phyloP scores from a whole-genome alignment of 2,329 filamentous ascomycete species.

The Stenocarpella maydis region DNA sequence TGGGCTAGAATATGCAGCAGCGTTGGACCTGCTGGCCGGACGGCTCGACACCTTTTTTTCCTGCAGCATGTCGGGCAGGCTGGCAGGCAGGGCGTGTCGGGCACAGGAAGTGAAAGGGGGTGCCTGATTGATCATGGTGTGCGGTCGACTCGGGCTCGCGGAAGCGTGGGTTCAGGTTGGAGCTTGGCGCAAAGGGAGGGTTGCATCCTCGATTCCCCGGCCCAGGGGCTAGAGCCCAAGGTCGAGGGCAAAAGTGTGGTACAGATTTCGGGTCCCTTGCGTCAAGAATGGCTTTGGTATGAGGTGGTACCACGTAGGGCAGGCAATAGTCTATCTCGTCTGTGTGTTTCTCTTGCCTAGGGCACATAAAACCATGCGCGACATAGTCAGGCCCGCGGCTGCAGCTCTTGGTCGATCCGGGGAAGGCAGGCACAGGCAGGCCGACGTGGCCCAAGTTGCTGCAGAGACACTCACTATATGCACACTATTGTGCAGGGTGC shows the following conservation, averaged over 20 bases:
- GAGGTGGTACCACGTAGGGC: not conserved
- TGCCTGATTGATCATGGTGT: slow-evolving; percentile 22
- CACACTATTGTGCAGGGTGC: slow-evolving; percentile 24
- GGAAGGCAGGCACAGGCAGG: slow-evolving; percentile 14
- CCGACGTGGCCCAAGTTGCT: slow-evolving; percentile 14
- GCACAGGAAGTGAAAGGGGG: slow-evolving; percentile 19
- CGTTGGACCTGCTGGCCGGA: not conserved
- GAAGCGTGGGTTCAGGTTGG: not conserved
- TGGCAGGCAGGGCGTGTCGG: slow-evolving; percentile 3
- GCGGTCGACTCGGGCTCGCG: slow-evolving; percentile 5
- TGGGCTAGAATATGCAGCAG: slow-evolving; percentile 24
- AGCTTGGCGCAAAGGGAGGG: slow-evolving; percentile 16
- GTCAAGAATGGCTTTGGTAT: slow-evolving; percentile 17
- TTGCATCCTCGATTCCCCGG: slow-evolving; percentile 26
- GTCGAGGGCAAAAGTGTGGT: slow-evolving; percentile 6
- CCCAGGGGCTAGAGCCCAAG: slow-evolving; percentile 3
- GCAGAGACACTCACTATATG: too few relatives aligned
- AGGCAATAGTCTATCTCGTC: not conserved
- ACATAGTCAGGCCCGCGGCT: not conserved
- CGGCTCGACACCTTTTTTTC: not conserved
- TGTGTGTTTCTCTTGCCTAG: not conserved
- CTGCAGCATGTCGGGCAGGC: slow-evolving; percentile 23
- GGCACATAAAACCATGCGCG: not conserved
- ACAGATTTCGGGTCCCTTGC: slow-evolving; percentile 24
- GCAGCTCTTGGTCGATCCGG: slow-evolving; percentile 17